Evolutionary conservation across 2,329 filamentous ascomycete genomes (phyloP).

Genomic region (Alternaria sp.): DNA sequence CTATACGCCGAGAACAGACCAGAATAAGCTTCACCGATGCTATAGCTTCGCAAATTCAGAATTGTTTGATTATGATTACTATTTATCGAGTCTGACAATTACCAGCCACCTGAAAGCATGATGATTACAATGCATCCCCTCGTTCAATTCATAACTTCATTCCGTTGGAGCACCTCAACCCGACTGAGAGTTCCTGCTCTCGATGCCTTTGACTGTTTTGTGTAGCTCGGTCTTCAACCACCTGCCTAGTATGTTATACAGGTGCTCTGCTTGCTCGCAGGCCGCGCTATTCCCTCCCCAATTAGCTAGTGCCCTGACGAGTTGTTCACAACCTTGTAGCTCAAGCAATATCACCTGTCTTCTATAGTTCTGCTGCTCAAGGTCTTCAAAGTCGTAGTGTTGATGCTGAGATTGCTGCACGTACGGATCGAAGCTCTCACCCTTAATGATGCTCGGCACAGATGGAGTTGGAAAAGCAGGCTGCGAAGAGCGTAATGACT

Average conservation of each 20-base stretch:
- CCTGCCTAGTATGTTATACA: slow-evolving; percentile 43
- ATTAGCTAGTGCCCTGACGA: slow-evolving; percentile 41
- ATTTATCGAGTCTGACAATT: not conserved
- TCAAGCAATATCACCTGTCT: slow-evolving; percentile 40
- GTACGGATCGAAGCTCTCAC: slow-evolving; percentile 30
- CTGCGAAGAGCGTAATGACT: slow-evolving; percentile 20
- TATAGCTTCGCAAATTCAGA: fast-evolving
- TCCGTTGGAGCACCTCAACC: not conserved
- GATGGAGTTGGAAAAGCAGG: slow-evolving; percentile 26
- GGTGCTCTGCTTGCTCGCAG: slow-evolving; percentile 36
- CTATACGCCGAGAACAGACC: too few relatives aligned
- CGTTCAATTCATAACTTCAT: not conserved
- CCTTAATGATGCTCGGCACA: slow-evolving; percentile 9
- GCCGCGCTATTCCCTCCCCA: slow-evolving; percentile 30
- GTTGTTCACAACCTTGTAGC: slow-evolving; percentile 37
- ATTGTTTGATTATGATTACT: not conserved
- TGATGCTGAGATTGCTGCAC: slow-evolving; percentile 38
- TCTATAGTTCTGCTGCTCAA: slow-evolving; percentile 35
- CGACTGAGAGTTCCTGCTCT: slow-evolving; percentile 12
- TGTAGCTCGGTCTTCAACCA: slow-evolving; percentile 45
- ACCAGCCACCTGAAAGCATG: not conserved
- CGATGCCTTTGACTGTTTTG: slow-evolving; percentile 39
- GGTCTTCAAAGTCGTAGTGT: slow-evolving; percentile 39
- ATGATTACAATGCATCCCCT: not conserved
- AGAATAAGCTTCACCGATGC: too few relatives aligned